These are phyloP conservation scores for Candida insectorum DNA, from an alignment of 805 yeast species.

Conservation along the genomic window DNA sequence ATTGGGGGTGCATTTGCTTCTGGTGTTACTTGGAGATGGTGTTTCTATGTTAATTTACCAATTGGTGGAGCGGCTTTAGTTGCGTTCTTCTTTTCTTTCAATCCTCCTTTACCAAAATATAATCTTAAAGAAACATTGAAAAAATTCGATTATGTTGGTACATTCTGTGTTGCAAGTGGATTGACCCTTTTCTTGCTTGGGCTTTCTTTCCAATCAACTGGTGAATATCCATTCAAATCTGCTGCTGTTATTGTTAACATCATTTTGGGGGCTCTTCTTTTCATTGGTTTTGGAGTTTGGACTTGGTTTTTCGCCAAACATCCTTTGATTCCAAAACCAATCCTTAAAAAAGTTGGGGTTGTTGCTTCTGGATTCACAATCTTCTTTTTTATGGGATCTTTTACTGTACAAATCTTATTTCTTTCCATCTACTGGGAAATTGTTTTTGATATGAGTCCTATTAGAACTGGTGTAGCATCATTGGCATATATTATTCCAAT, in stretches of 20 bases:
- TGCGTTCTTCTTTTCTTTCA: slow-evolving; percentile 35
- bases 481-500: slow-evolving; percentile 42
- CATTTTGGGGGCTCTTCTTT: slow-evolving; percentile 39
- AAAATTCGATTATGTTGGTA: slow-evolving; percentile 48
- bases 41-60: slow-evolving; percentile 67
- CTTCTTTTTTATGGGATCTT: slow-evolving; percentile 24
- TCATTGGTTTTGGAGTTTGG: slow-evolving; percentile 35
- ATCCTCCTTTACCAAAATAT: slow-evolving; percentile 45
- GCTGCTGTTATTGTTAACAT: slow-evolving; percentile 49
- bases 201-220: slow-evolving; percentile 48
- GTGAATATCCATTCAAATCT: slow-evolving; percentile 47
- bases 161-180: slow-evolving; percentile 37
- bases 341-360: slow-evolving; percentile 38
- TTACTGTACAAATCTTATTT: slow-evolving; percentile 12
- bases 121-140: slow-evolving; percentile 31
- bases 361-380: slow-evolving; percentile 33
- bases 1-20: slow-evolving; percentile 63
- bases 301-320: slow-evolving; percentile 37
- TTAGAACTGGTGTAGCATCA: slow-evolving; percentile 44
- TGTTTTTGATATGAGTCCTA: slow-evolving; percentile 36
- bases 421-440: slow-evolving; percentile 47
- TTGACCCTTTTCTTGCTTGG: slow-evolving; percentile 45
- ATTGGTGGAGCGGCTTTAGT: slow-evolving; percentile 51
- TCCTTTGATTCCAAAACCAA: slow-evolving; percentile 45
- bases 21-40: slow-evolving; percentile 68